Evolutionary conservation across 352 stramenopile species (phyloP).

Genomic region (Globisporangium apiculatum): DNA sequence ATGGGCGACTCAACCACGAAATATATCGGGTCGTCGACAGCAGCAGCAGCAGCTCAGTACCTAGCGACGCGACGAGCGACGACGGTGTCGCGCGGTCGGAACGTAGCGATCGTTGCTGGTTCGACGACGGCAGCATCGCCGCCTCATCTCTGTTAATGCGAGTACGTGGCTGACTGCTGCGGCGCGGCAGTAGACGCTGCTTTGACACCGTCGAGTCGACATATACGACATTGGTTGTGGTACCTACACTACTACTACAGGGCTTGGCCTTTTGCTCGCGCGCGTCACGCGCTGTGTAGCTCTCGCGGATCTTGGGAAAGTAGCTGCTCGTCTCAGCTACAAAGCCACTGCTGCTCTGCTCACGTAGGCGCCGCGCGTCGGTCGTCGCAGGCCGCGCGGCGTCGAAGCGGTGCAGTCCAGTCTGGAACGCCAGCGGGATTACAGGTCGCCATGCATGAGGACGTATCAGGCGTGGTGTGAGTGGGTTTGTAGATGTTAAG

Average conservation of each 20-base stretch:
- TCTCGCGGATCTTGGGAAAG: constrained; percentile 50
- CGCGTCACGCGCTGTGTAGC: constrained; percentile 25
- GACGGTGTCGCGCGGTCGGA: not conserved
- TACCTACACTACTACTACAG: constrained; percentile 2
- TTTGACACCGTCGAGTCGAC: constrained; percentile 7
- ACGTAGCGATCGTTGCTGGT: not conserved
- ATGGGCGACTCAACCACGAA: too few species aligned
- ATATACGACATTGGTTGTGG: not conserved
- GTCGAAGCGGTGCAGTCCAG: constrained; percentile 18
- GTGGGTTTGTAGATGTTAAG: not conserved
- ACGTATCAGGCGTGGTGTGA: not conserved
- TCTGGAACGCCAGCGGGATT: constrained; percentile 27
- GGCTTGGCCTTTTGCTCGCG: constrained; percentile 30
- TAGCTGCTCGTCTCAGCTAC: constrained; percentile 31
- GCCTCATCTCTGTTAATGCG: not conserved
- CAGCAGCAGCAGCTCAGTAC: not conserved
- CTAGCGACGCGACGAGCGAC: constrained; percentile 8
- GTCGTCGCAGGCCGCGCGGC: constrained; percentile 25
- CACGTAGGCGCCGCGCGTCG: constrained; percentile 18
- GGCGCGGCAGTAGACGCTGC: constrained; percentile 7
- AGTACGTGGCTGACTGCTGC: not conserved
- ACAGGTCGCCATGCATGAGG: too few species aligned
- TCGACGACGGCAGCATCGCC: too few species aligned
- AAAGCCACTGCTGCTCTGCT: constrained; percentile 23
- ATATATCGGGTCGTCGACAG: too few species aligned